Evolutionary conservation across 164 flowering plant species (phyloP), one percentile per base, ranked within the genome.

Genomic region (Vitis riparia): DNA sequence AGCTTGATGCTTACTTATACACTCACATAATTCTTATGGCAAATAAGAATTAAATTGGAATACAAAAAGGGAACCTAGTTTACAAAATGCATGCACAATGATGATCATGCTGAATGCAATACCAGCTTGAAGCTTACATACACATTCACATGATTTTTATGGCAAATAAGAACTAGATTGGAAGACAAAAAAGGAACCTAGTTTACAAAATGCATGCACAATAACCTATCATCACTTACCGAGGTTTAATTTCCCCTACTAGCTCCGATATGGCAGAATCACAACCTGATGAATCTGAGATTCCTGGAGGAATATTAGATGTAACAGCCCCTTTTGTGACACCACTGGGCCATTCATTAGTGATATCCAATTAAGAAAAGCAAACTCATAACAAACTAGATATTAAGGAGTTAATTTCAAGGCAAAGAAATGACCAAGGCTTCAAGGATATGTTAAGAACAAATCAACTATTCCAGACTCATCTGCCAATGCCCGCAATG

Each of bases 271-370:
- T 69, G 1, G 80, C 76, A 19, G 83, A 82, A 81, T 91, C 92
- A 73, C 74, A 76, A 37, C 90, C 86, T 13, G 72, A 68, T 15
- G 84, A 65, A 76, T 85, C 89, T 12, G 88, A 78, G 50, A 91
- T 64, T 74, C 84, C 97, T 5, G 76, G 70, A 50, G 92, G 88
- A 68, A 84, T 63, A 78, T 83, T 86, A 68, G 88, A 72, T 62
- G 76, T 56, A 66, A 80, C 75, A 73, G 87, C 88, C 77, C 85
- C 72, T 57, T 89, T 85, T 37, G 81, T 82, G 63, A 93, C 82
- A 63, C 88, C 93, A 71, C 77, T 85, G 17, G 99, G 99, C 99
- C 99, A 95, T 83, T 93, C 97, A 80, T 95, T 95, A 83, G 99
- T 95, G 52, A 69, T 66, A 55, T 69, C 7, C 32, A 63, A 84